These are phyloP conservation scores for Chloris gayana DNA, from an alignment of 176 grass and related monocot species.

Conservation along the genomic window DNA sequence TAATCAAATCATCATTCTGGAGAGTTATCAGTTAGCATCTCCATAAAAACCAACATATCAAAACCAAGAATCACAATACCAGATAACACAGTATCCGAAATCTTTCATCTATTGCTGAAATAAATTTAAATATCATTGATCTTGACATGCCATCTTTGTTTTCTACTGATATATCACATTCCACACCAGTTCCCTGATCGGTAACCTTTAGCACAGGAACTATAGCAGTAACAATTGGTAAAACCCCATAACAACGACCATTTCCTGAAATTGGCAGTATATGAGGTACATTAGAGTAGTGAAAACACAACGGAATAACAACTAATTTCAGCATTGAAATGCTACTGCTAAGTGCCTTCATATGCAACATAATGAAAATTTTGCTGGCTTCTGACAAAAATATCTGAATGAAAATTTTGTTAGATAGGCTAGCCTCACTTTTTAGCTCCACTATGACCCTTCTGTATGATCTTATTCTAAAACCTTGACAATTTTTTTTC, in stretches of 20 bases:
- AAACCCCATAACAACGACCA: constrained; percentile 63
- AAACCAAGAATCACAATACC: constrained; percentile 58
- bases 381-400: constrained; percentile 12
- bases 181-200: constrained; percentile 65
- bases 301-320: not conserved
- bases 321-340: constrained; percentile 21
- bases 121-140: constrained; percentile 68
- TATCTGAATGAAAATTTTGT: not conserved
- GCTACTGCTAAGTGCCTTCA: constrained; percentile 20
- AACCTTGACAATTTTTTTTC: not conserved
- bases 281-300: constrained; percentile 31
- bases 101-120: constrained; percentile 85
- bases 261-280: constrained; percentile 50
- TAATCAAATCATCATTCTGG: constrained; percentile 2
- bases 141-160: constrained; percentile 97
- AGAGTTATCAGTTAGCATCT: constrained; percentile 21
- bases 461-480: not conserved
- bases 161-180: constrained; percentile 95
- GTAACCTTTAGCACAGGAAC: constrained; percentile 90
- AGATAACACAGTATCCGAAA: constrained; percentile 89
- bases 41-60: constrained; percentile 18
- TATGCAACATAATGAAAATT: not conserved
- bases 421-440: not conserved
- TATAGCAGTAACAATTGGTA: constrained; percentile 66
- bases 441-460: not conserved